Base-by-base conservation (phyloP, 495 filamentous ascomycete species). In the Cenococcum geophilum region DNA sequence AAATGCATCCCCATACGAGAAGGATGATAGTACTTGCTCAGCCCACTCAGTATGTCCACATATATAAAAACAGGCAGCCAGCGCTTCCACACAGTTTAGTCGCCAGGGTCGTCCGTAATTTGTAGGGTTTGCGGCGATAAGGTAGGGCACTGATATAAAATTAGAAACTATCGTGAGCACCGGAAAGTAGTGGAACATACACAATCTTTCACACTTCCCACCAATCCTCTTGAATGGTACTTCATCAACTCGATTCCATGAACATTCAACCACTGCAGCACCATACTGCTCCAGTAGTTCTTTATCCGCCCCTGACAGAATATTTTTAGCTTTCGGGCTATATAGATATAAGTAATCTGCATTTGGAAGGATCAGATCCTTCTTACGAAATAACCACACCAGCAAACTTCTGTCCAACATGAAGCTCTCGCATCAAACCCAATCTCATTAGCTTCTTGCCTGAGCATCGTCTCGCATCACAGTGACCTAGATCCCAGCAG, bases 401-500 rank as follows among this genome's bases (percentile, higher is more conserved):
- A 36, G 86, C 79, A 70, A 90, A 90, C 66, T 89, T 89, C 74
- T 96, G 91, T 34, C 95, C 93, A 34, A 97, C 80, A 67, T 89
- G 83, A 49, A 98, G 83, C 73, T 95, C 89, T 59, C 93, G 85
- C 92, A 98, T 96, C 57, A 97, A 74, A 0, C 92, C 92, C 32
- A 95, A 82, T 66, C 87, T 83, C 79, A 97, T 95, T 40, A 98
- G 80, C 57, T 88, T 83, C 77, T 98, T 97, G 14, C 93, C 93
- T 0, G 92, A 97, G 73, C 93, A 98, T 67, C 95, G 79, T 73
- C 97, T 97, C 8, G 92, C 91, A 72, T 98, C 93, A 76, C 93
- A 98, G 73, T 98, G 93, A 52, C 90, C 91, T 37, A 98, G 78
- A 73, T 98, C 93, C 93, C 93, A 98, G 71, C 92, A 96, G 37